phyloP scores from a whole-genome alignment of 2,329 filamentous ascomycete species.

The Arthrobotrys sinensis region DNA sequence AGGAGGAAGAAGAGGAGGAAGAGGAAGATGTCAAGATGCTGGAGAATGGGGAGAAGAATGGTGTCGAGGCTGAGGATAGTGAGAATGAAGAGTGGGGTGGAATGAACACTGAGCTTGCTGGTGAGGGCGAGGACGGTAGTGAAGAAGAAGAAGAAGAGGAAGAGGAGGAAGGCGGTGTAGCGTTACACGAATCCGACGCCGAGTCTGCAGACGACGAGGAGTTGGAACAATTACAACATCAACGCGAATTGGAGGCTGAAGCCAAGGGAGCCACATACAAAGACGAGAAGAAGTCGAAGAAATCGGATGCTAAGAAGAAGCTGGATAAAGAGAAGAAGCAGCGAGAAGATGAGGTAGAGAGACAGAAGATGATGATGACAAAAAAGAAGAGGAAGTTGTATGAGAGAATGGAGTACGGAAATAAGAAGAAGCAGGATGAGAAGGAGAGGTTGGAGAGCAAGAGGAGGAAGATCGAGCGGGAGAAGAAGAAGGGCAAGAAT shows the following conservation, averaged over 20 bases:
- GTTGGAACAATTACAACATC: constrained; percentile 78
- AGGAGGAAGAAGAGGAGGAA: constrained; percentile 74
- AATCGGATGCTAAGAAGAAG: constrained; percentile 78
- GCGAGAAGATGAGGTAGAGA: constrained; percentile 88
- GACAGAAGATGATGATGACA: constrained; percentile 97
- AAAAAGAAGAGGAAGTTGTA: constrained; percentile 97
- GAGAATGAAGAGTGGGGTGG: constrained; percentile 68
- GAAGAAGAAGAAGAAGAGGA: constrained; percentile 70
- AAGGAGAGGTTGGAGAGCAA: constrained; percentile 89
- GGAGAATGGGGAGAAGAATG: constrained; percentile 65
- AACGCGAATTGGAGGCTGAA: constrained; percentile 93
- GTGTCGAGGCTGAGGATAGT: constrained; percentile 65
- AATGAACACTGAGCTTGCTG: constrained; percentile 69
- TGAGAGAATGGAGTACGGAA: constrained; percentile 97
- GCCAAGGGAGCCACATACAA: constrained; percentile 77
- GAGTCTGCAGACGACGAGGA: constrained; percentile 67
- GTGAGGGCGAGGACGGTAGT: constrained; percentile 70
- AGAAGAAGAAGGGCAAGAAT: constrained; percentile 60
- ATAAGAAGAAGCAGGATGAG: constrained; percentile 91
- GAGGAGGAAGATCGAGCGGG: constrained; percentile 87
- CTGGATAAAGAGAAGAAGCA: constrained; percentile 73
- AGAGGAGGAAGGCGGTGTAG: constrained; percentile 62
- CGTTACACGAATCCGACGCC: constrained; percentile 69
- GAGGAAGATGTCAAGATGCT: constrained; percentile 67
- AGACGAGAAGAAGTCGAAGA: constrained; percentile 72